Evolutionary conservation across 352 stramenopile genomes (phyloP).

Genomic region (Phytophthora citricola): DNA sequence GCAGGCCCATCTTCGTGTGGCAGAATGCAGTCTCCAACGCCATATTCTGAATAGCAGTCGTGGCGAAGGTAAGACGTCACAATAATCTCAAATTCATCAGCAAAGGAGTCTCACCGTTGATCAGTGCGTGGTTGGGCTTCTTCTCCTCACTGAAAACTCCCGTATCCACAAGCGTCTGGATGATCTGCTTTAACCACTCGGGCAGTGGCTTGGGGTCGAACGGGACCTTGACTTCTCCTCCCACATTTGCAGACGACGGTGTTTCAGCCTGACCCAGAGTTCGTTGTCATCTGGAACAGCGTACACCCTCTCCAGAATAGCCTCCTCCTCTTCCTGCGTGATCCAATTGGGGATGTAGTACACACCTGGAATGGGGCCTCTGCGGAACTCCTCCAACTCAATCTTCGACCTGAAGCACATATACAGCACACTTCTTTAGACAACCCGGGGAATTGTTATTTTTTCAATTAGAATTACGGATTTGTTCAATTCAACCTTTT

Average conservation of each 20-base stretch:
- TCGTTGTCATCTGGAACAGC: slow-evolving; percentile 39
- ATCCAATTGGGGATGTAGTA: slow-evolving; percentile 78
- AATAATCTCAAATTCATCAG: background rate
- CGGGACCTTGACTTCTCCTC: slow-evolving; percentile 63
- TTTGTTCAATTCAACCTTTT: slow-evolving; percentile 26
- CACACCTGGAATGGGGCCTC: slow-evolving; percentile 48
- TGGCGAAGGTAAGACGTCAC: background rate
- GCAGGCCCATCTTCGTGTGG: slow-evolving; percentile 74
- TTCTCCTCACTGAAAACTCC: slow-evolving; percentile 56
- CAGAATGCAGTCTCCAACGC: slow-evolving; percentile 67
- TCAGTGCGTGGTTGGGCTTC: slow-evolving; percentile 71
- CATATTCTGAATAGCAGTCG: slow-evolving; percentile 52
- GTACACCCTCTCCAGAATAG: slow-evolving; percentile 67
- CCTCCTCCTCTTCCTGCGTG: slow-evolving; percentile 56
- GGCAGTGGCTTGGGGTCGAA: slow-evolving; percentile 56
- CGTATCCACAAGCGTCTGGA: slow-evolving; percentile 52
- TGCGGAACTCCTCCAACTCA: slow-evolving; percentile 42
- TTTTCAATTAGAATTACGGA: background rate
- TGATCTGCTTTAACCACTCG: slow-evolving; percentile 63
- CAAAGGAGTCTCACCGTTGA: slow-evolving; percentile 56
- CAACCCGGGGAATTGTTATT: background rate
- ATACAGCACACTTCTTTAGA: too few relatives aligned
- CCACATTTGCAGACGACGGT: slow-evolving; percentile 73
- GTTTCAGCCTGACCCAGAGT: slow-evolving; percentile 69
- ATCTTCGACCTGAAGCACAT: slow-evolving; percentile 29